Evolutionary conservation across 78 protist genomes (phyloP).

Genomic region (Dictyostelium intermedium): DNA sequence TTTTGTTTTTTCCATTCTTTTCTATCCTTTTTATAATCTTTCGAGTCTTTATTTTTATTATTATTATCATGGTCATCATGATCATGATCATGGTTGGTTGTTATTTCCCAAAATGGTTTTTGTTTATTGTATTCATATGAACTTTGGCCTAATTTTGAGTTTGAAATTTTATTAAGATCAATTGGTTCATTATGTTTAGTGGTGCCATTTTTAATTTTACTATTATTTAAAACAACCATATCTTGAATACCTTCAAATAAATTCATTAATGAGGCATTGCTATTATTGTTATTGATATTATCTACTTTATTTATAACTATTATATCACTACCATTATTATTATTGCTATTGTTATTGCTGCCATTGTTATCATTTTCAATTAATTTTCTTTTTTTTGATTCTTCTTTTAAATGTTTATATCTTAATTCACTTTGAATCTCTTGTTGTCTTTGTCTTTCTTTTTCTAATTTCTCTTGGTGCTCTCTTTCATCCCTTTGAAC

Average conservation of each 20-base stretch:
- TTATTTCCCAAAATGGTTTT: not conserved
- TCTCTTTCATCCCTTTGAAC: slow-evolving; percentile 51
- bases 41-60: not conserved
- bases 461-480: slow-evolving; percentile 5
- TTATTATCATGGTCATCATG: not conserved
- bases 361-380: not conserved
- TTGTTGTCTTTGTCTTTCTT: not conserved
- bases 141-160: not conserved
- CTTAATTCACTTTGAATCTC: slow-evolving; percentile 34
- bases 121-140: not conserved
- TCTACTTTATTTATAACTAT: not conserved
- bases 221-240: not conserved
- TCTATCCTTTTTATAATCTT: not conserved
- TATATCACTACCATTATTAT: not conserved
- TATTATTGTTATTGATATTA: not conserved
- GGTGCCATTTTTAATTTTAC: not conserved
- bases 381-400: not conserved
- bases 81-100: not conserved
- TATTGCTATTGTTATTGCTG: not conserved
- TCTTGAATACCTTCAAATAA: not conserved
- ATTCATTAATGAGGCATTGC: not conserved
- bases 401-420: slow-evolving; percentile 12
- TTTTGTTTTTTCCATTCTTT: not conserved
- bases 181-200: not conserved
- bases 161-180: not conserved